A percentile compares a stretch with the other conserved stretches of the same genome.
Conservation (phyloP, 2,329 filamentous ascomycete species). For the Neophaeococcomyces aloes region DNA sequence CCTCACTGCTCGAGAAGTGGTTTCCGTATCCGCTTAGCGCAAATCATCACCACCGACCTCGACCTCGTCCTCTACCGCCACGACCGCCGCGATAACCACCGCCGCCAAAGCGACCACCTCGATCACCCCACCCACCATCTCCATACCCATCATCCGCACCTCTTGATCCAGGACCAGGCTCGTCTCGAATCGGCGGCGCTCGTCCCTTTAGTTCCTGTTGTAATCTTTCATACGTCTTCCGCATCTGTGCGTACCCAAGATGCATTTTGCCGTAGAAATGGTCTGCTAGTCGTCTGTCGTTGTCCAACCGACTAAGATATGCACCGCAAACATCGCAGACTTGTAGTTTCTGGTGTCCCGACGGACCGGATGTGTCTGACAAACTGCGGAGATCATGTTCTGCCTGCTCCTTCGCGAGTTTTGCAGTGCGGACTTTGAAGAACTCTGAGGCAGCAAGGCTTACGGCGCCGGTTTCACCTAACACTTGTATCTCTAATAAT, state of each 20-base stretch:
- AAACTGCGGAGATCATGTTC: slow-evolving; percentile 84
- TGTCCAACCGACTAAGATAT: slow-evolving; percentile 83
- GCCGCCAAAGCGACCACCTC: slow-evolving; percentile 42
- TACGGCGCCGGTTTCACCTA: slow-evolving; percentile 73
- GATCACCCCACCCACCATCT: slow-evolving; percentile 41
- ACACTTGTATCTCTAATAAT: slow-evolving; percentile 71
- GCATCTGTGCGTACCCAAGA: slow-evolving; percentile 93
- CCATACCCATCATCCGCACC: slow-evolving; percentile 42
- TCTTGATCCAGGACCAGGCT: slow-evolving; percentile 29
- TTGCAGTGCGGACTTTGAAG: slow-evolving; percentile 70
- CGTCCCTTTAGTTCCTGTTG: slow-evolving; percentile 75
- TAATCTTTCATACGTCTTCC: slow-evolving; percentile 80
- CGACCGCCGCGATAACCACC: slow-evolving; percentile 41
- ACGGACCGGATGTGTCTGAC: slow-evolving; percentile 83
- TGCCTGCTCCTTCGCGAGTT: slow-evolving; percentile 68
- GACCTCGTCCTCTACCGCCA: slow-evolving; percentile 29
- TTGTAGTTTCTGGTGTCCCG: slow-evolving; percentile 93
- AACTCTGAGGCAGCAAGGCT: slow-evolving; percentile 76
- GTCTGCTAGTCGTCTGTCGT: slow-evolving; percentile 84
- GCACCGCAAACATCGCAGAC: slow-evolving; percentile 98
- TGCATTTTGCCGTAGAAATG: slow-evolving; percentile 99
- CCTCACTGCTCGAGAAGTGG: background rate
- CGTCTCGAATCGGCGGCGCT: slow-evolving; percentile 42
- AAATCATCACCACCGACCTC: slow-evolving; percentile 20
- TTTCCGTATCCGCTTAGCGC: background rate